A percentile compares a stretch with the other conserved stretches of the same genome.
Evolutionary conservation across 371 early-diverging fungal species (phyloP).

Genomic region (Mortierella sp.): DNA sequence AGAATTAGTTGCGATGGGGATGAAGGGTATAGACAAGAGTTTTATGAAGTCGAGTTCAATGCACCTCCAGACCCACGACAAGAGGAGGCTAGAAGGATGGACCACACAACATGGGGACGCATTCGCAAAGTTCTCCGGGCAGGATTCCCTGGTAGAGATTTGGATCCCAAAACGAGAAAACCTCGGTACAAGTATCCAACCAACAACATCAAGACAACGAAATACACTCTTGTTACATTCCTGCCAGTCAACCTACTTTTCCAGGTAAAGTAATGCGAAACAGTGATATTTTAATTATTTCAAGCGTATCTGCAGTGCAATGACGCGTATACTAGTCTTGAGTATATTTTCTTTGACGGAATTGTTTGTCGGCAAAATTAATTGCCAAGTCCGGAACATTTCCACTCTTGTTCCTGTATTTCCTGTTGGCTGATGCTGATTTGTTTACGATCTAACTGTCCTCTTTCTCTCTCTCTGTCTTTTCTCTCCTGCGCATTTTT

Average conservation of each 20-base stretch:
- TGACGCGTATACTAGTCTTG: background rate
- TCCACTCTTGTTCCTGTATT: constrained; percentile 5
- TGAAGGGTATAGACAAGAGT: constrained; percentile 22
- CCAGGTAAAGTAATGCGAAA: constrained; percentile 59
- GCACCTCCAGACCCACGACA: constrained; percentile 22
- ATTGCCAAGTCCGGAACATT: constrained; percentile 18
- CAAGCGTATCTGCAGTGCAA: background rate
- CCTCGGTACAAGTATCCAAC: constrained; percentile 57
- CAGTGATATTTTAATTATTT: constrained; percentile 6
- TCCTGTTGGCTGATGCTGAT: background rate
- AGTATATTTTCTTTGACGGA: background rate
- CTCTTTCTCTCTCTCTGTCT: background rate
- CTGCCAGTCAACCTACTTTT: constrained; percentile 93
- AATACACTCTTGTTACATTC: constrained; percentile 88
- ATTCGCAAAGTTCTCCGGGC: constrained; percentile 34
- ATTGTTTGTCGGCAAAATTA: constrained; percentile 31
- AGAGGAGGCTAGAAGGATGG: constrained; percentile 32
- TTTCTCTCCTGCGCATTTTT: background rate
- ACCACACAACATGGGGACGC: constrained; percentile 42
- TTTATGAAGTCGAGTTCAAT: constrained; percentile 58
- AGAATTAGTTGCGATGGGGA: constrained; percentile 22
- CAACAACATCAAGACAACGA: constrained; percentile 86
- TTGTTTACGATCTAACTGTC: background rate
- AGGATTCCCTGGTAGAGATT: constrained; percentile 49
- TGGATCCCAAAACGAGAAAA: constrained; percentile 49